phyloP scores from a whole-genome alignment of 2,329 filamentous ascomycete species.

The Ascochyta rabiei region DNA sequence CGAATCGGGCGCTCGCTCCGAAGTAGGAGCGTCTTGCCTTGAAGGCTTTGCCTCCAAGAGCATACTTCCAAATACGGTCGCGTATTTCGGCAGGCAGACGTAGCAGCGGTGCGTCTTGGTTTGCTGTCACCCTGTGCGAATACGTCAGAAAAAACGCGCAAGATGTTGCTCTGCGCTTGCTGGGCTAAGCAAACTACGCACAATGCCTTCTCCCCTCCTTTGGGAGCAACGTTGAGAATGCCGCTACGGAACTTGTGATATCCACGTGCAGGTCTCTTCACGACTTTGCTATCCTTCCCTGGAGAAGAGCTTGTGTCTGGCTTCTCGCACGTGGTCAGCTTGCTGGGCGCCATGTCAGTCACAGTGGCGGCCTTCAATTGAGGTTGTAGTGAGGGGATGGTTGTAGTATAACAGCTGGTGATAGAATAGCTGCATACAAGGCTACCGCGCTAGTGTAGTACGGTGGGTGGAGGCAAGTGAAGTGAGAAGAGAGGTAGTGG shows the following conservation, averaged over 20 bases:
- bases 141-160: background rate
- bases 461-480: no score
- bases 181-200: conserved; percentile 7
- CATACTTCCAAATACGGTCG: conserved; percentile 21
- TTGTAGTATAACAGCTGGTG: background rate
- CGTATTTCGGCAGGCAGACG: conserved; percentile 22
- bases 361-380: background rate
- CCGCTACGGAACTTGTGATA: conserved; percentile 25
- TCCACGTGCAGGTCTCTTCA: conserved; percentile 21
- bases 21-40: background rate
- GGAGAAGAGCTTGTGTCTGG: background rate
- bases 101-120: conserved; percentile 16
- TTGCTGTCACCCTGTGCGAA: background rate
- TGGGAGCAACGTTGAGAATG: conserved; percentile 21
- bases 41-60: conserved; percentile 15
- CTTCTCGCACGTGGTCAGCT: background rate
- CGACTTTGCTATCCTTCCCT: background rate
- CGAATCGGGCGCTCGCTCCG: background rate
- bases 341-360: conserved; percentile 9
- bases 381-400: background rate
- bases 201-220: conserved; percentile 14
- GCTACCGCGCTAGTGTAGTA: no score
- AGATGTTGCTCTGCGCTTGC: no score
- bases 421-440: no score
- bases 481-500: no score